Evolutionary conservation across 1,284 basidiomycete genomes (phyloP), one percentile per base, ranked within the genome.

Genomic region (Dichomitus squalens): DNA sequence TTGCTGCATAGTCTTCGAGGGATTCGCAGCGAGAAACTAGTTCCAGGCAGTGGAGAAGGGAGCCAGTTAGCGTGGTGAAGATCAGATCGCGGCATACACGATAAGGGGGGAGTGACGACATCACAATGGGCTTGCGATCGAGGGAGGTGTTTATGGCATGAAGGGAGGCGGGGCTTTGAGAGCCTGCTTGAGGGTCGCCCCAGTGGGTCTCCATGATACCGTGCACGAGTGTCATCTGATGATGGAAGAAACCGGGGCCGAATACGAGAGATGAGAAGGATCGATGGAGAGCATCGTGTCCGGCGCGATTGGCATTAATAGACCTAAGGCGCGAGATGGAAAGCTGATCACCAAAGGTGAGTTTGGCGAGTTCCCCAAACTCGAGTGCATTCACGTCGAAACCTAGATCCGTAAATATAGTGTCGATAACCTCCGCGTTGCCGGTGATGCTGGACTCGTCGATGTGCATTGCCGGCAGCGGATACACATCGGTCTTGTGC

Each of bases 381-480:
- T 51, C 16, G 3, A 49, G 18, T 6, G 48, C 29, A 1, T 21
- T 5, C 7, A 60, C 46, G n/a, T 66, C 46, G 5, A 73, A 40
- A 2, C 59, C 43, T 0, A 75, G 65, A 48, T 72, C 71, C 3
- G 65, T 47, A 21, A 69, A 64, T 20, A 77, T 71, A 0, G 68
- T 67, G 16, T 73, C 60, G 4, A 72, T 56, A 20, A 78, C 74
- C 11, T 75, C 66, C 3, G 68, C 71, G 60, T 74, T 74, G 2
- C 75, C 76, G 4, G 59, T 58, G 6, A 68, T 75, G 1, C 72
- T 67, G 0, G 73, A 71, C 47, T 78, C 71, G 57, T 78, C 72
- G 39, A 79, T 76, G 1, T 73, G 57, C 68, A 70, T 73, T n/a
- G n/a, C n/a, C n/a, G 72, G 72, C 0, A 77, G 57, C 0, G 76